phyloP scores from a whole-genome alignment of 352 stramenopile genomes.

The Globisporangium cederbergense region DNA sequence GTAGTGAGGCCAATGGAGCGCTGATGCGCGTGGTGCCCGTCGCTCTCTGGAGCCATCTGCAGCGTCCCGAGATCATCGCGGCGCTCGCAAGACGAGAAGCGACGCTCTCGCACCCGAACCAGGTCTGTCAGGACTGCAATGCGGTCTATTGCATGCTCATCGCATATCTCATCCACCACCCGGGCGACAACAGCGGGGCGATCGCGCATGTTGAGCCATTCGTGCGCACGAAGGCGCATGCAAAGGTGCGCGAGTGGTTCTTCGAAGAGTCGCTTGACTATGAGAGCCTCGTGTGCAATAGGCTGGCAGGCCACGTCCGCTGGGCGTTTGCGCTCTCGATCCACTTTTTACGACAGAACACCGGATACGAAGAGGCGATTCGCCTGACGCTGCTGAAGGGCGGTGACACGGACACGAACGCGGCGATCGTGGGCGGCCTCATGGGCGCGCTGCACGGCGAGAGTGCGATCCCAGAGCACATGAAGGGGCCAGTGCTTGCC shows the following conservation, averaged over 20 bases:
- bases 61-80: conserved; percentile 28
- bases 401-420: conserved; percentile 61
- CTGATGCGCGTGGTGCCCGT: conserved; percentile 52
- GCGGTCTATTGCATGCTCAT: conserved; percentile 54
- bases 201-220: conserved; percentile 32
- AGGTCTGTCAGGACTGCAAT: conserved; percentile 58
- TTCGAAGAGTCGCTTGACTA: conserved; percentile 42
- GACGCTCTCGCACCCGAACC: conserved; percentile 44
- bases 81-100: conserved; percentile 33
- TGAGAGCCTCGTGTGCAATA: conserved; percentile 27
- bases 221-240: conserved; percentile 25
- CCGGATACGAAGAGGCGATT: conserved; percentile 43
- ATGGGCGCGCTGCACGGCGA: conserved; percentile 49
- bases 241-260: conserved; percentile 39
- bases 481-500: conserved; percentile 36
- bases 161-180: conserved; percentile 37
- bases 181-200: conserved; percentile 32
- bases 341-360: conserved; percentile 38
- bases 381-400: conserved; percentile 45
- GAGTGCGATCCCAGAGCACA: conserved; percentile 34
- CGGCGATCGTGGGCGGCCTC: conserved; percentile 47
- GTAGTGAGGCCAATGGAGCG: conserved; percentile 49
- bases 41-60: conserved; percentile 31
- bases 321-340: conserved; percentile 51
- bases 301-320: conserved; percentile 36